Evolutionary conservation across 208 protist species (phyloP).

Genomic region (Acanthamoeba lugdunensis): DNA sequence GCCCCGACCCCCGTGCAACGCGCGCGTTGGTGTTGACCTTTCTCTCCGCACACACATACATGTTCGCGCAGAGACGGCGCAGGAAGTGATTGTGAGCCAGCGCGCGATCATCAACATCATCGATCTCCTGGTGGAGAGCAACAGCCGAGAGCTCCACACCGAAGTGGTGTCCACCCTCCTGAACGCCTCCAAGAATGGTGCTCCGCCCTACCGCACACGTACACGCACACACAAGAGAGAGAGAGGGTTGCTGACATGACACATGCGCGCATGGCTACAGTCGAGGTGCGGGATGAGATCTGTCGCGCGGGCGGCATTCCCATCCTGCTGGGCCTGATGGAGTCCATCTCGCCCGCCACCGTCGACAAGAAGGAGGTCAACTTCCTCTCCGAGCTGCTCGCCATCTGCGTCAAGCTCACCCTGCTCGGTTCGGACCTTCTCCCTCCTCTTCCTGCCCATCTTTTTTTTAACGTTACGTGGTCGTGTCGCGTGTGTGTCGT

Average conservation of each 20-base stretch:
- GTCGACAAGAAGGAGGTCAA: slow-evolving; percentile 15
- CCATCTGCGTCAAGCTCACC: slow-evolving; percentile 19
- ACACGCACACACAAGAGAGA: no score
- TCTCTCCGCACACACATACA: no score
- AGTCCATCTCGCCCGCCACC: neutral
- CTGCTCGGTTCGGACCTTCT: neutral
- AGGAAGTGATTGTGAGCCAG: slow-evolving; percentile 1
- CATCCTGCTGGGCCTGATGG: neutral
- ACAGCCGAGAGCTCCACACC: neutral
- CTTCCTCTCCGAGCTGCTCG: slow-evolving; percentile 20
- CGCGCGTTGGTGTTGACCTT: neutral
- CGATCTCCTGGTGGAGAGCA: slow-evolving; percentile 1
- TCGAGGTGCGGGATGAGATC: slow-evolving; percentile 39
- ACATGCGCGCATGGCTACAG: neutral
- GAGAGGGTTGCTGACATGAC: no score
- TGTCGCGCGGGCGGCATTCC: slow-evolving; percentile 14
- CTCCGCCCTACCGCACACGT: neutral
- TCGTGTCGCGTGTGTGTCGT: neutral
- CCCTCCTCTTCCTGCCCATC: neutral
- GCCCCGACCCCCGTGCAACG: no score
- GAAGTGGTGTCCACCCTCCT: slow-evolving; percentile 28
- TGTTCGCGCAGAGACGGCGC: neutral
- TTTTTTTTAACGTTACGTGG: neutral
- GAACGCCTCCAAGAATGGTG: slow-evolving; percentile 26
- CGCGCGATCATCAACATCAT: slow-evolving; percentile 37